Conservation (phyloP, 768 basidiomycete genomes). For the Auriculariales sp. region DNA sequence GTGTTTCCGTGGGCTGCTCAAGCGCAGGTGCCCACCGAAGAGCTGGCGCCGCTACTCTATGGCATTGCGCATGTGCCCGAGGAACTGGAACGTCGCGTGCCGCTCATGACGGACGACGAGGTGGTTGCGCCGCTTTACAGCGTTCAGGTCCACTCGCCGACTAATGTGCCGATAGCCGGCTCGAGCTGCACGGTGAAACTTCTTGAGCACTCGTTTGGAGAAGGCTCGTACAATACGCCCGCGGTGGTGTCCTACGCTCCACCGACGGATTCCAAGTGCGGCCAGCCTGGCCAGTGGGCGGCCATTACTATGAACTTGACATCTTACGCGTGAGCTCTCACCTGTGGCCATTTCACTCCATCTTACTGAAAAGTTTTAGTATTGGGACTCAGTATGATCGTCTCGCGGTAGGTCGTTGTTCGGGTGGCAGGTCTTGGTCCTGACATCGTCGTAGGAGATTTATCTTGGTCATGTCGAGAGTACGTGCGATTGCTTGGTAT, state of each 20-base stretch:
- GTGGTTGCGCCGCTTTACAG: conserved; percentile 56
- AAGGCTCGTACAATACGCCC: neutral
- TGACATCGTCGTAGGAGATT: neutral
- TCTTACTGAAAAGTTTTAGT: too few relatives aligned
- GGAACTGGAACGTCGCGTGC: neutral
- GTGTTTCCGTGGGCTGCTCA: too few relatives aligned
- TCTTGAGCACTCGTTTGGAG: neutral
- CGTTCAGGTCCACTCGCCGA: neutral
- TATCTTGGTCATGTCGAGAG: neutral
- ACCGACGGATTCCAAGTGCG: neutral
- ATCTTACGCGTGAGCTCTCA: too few relatives aligned
- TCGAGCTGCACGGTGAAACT: neutral
- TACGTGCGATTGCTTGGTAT: neutral
- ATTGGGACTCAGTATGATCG: neutral
- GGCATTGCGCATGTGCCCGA: neutral
- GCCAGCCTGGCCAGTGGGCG: neutral
- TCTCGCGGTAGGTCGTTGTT: neutral
- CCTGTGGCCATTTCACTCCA: too few relatives aligned
- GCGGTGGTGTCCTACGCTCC: neutral
- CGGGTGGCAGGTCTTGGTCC: too few relatives aligned
- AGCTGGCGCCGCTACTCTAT: neutral
- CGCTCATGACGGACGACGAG: neutral
- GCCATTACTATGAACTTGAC: neutral
- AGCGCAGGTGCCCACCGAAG: neutral
- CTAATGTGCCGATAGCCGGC: neutral